phyloP scores from a whole-genome alignment of 2,329 filamentous ascomycete species.

The Fusarium decemcellulare region DNA sequence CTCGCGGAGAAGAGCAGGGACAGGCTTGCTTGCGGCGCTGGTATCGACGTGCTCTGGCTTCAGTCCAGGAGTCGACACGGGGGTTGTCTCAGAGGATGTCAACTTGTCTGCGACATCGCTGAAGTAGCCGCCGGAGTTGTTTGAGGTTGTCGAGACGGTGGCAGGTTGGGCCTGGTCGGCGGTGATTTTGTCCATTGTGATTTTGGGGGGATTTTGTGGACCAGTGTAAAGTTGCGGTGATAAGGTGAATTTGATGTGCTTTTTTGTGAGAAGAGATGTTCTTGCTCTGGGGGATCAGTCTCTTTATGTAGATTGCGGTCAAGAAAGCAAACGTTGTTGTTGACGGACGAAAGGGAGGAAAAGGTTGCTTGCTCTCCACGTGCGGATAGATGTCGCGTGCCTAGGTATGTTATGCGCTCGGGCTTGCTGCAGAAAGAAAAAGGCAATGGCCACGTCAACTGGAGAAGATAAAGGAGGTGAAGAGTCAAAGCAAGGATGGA shows the following conservation, averaged over 20 bases:
- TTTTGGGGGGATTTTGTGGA: not conserved
- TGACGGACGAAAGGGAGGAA: not conserved
- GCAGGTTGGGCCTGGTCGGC: constrained; percentile 26
- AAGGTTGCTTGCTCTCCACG: constrained; percentile 1
- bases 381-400: constrained; percentile 10
- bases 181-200: constrained; percentile 19
- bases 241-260: not conserved
- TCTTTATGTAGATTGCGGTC: not conserved
- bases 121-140: constrained; percentile 39
- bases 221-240: not conserved
- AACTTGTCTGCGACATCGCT: constrained; percentile 33
- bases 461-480: constrained; percentile 11
- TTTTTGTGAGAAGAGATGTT: not conserved
- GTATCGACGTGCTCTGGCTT: constrained; percentile 31
- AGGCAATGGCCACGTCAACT: constrained; percentile 9
- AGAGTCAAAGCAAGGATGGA: constrained; percentile 4
- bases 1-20: constrained; percentile 52
- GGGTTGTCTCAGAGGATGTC: constrained; percentile 41
- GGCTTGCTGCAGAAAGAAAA: constrained; percentile 10
- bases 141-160: constrained; percentile 28
- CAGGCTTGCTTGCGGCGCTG: constrained; percentile 45
- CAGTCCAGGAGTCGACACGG: constrained; percentile 37
- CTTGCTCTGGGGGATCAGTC: not conserved
- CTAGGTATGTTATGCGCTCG: constrained; percentile 3
- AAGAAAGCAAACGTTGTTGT: constrained; percentile 1